Evolutionary conservation across 2,329 filamentous ascomycete genomes (phyloP), one percentile per base, ranked within the genome.

Genomic region (Nothophaeocryptopus gaeumannii): DNA sequence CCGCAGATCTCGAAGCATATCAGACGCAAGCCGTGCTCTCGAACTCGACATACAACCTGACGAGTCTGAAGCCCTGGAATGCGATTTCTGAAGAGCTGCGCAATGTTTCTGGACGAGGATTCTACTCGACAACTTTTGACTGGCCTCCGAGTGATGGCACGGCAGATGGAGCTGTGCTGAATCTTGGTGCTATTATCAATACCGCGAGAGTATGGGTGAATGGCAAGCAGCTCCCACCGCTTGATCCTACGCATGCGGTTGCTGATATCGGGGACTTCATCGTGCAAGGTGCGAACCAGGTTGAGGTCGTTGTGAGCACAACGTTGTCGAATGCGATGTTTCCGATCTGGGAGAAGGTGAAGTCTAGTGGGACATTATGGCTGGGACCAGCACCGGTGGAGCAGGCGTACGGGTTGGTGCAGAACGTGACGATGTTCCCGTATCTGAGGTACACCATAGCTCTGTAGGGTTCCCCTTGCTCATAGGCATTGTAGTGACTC

Each of bases 21-120:
- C 50, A 55, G 13, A 56, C 55, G 1, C 46, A 52, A 39, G 39
- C 56, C 2, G 32, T 34, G 5, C 48, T 55, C 8, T 49, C 58
- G 11, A 70, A 70, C 41, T 65, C 62, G 1, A 70, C 65, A 2
- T 63, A 67, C 55, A 53, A 54, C 2, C 55, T 71, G 30, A 51
- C 49, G 11, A 37, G 54, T 2, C 61, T 73, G 0, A 20, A 63
- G 3, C 63, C 72, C 2, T 75, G 72, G 71, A 57, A 56, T 8
- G 31, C 62, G 3, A 65, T 73, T 13, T 53, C 58, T 8, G 39
- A 59, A 0, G 58, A 53, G 1, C 56, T 72, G 1, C 44, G 47
- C 20, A 66, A 64, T 38, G 61, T 63, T 1, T 67, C 61, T 29
- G 70, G 70, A 2, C 59, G 64, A 7, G 69, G 68, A 5, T 64